A percentile compares a stretch with the other conserved stretches of the same genome.
Evolutionary conservation across 352 stramenopile genomes (phyloP).

Genomic region (Pythium aquatile): DNA sequence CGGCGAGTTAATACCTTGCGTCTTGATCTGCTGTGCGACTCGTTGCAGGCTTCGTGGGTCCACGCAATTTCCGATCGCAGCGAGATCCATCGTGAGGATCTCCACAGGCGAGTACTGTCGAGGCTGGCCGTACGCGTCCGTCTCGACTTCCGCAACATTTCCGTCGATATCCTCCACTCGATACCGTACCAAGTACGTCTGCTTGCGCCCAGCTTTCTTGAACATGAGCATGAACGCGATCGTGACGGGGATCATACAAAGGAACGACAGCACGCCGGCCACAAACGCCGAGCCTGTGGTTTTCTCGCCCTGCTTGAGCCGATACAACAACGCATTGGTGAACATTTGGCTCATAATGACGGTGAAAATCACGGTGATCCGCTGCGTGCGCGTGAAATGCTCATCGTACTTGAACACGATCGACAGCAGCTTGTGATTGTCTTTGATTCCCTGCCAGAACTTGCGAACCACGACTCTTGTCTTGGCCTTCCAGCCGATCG

Average conservation of each 20-base stretch:
- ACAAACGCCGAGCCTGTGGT: conserved; percentile 50
- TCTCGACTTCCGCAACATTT: conserved; percentile 61
- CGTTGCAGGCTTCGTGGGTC: conserved; percentile 31
- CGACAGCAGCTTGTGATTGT: conserved; percentile 67
- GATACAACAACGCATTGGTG: conserved; percentile 62
- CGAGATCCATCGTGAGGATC: conserved; percentile 53
- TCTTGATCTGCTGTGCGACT: conserved; percentile 38
- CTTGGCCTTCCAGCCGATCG: conserved; percentile 47
- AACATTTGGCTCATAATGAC: conserved; percentile 75
- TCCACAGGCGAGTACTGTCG: conserved; percentile 48
- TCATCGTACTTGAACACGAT: conserved; percentile 78
- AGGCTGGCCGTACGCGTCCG: conserved; percentile 56
- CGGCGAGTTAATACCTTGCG: conserved; percentile 24
- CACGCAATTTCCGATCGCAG: conserved; percentile 45
- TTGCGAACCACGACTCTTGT: conserved; percentile 32
- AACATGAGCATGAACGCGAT: conserved; percentile 72
- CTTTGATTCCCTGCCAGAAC: conserved; percentile 52
- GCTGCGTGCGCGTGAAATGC: conserved; percentile 57
- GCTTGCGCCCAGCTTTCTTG: conserved; percentile 58
- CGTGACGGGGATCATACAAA: conserved; percentile 64
- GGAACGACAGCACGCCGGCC: conserved; percentile 47
- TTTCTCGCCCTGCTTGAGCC: conserved; percentile 46
- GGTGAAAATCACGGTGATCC: conserved; percentile 69
- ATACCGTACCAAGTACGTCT: conserved; percentile 66
- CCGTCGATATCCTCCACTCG: conserved; percentile 59